Base-by-base conservation (phyloP, 2,329 filamentous ascomycete genomes). In the Pezizomycotina sp. region DNA sequence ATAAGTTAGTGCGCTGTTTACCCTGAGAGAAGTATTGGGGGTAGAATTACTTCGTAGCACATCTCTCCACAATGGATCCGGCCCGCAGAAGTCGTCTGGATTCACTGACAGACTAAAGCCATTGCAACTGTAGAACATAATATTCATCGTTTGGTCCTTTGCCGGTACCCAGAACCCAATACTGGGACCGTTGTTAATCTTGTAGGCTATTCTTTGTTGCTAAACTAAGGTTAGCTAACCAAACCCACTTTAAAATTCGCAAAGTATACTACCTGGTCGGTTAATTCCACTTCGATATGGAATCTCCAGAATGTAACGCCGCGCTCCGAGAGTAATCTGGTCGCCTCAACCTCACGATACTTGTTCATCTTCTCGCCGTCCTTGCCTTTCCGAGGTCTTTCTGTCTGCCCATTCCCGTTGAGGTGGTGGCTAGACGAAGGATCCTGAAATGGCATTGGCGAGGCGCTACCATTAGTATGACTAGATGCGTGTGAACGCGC, bases 71-170 rank as follows among this genome's bases (percentile, higher is more conserved):
- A 98, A 67, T 1, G 89, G 89, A 58, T 98, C 89, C 0, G 91
- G 89, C 0, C 89, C 89, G 52, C 77, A 89, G 55, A 93, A 77
- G 28, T 74, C 66, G 53, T 91, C 68, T 0, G 82, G 62, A 45
- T 92, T 74, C 15, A 79, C 78, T 38, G 70, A 77, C 33, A 77
- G 57, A 50, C 81, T 86, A 62, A 98, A 98, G 2, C 91, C 89
- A 55, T 98, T 98, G 62, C 89, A 92, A 55, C 79, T 92, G 61
- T 95, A 71, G 60, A 93, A 98, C 83, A 95, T 92, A 55, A 93
- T 80, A 60, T 95, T 93, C 89, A 98, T 98, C 2, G 78, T 71
- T 55, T 92, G 68, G 10, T 73, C 77, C 31, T 66, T 69, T 20
- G 77, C 77, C 4, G 91, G 89, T 1, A 98, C 82, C 86, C 89